Base-by-base conservation (phyloP, 1,284 basidiomycete genomes). In the Boletus mariae region DNA sequence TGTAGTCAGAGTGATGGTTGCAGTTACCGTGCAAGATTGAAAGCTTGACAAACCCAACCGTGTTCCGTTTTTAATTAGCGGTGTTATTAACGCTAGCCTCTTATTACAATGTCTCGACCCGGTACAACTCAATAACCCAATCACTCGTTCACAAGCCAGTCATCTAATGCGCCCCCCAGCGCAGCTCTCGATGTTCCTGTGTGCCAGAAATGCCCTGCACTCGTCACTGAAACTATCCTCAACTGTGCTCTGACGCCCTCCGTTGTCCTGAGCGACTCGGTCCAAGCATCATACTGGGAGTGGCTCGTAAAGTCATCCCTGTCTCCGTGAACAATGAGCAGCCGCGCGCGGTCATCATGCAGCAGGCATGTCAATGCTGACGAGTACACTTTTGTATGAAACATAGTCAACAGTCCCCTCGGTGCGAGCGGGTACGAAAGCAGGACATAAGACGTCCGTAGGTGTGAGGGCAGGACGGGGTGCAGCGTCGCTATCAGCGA, bases 391-490 rank as follows among this genome's bases (percentile, higher is more conserved):
- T 71, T 69, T 1, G 82, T 73, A 46, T 75, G 75, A 73, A 92
- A 91, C 46, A 85, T 66, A 4, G 89, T 91, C 34, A 93, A 73
- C 62, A 85, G 79, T 26, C 76, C 75, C 40, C 87, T 75, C 11
- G 84, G 83, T 7, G 84, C 81, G 7, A 92, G 72, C 0, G 90
- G 90, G 61, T 92, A 92, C 1, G 88, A 91, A 23, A 93, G 67
- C 37, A 93, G 69, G 45, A 92, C 73, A 65, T 90, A 84, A 10
- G 77, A 79, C 0, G 81, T 84, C 59, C 72, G 74, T 47, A 86
- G 64, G 15, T 73, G 71, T 17, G 72, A 58, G 0, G 73, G 65
- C 3, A 79, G 68, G 15, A 78, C 64, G 1, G 85, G 82, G 54
- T 82, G 81, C 49, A 84, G 68, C 3, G 85, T 87, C 1, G 81